Percentiles rank a stretch among this genome's conserved stretches.
Conservation (phyloP, 2,329 filamentous ascomycete species). For the Fusarium succisae region DNA sequence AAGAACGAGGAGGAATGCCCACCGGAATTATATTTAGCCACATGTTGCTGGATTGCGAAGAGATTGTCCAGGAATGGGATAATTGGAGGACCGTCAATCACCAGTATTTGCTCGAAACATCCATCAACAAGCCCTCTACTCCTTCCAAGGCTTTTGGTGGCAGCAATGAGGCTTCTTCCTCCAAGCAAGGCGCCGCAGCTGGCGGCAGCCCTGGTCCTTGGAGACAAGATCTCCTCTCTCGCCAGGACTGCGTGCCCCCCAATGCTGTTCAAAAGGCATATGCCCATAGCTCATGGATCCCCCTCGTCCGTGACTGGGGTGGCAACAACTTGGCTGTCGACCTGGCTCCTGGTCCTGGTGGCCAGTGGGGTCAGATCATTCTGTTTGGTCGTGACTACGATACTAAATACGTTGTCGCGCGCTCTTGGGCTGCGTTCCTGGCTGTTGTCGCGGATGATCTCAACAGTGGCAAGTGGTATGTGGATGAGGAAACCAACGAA, state of each 20-base stretch:
- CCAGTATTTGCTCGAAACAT: constrained; percentile 77
- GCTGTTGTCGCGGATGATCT: constrained; percentile 91
- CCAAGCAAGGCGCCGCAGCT: constrained; percentile 62
- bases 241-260: constrained; percentile 88
- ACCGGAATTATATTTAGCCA: constrained; percentile 92
- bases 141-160: constrained; percentile 79
- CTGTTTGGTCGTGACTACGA: constrained; percentile 98
- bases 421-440: constrained; percentile 89
- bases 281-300: constrained; percentile 94
- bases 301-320: constrained; percentile 95
- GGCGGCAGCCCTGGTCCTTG: constrained; percentile 72
- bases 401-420: constrained; percentile 95
- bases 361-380: constrained; percentile 96
- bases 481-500: constrained; percentile 92
- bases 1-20: constrained; percentile 89
- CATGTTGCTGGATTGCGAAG: constrained; percentile 97
- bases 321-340: constrained; percentile 97
- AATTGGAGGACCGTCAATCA: constrained; percentile 96
- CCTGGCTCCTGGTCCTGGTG: constrained; percentile 86
- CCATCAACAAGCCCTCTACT: constrained; percentile 66
- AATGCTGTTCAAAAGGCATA: constrained; percentile 92
- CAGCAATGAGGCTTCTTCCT: constrained; percentile 73
- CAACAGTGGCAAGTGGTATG: constrained; percentile 86
- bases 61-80: constrained; percentile 97
- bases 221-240: constrained; percentile 84